Conservation (phyloP, 148 eudicot species). For the Suaeda aralocaspica region DNA sequence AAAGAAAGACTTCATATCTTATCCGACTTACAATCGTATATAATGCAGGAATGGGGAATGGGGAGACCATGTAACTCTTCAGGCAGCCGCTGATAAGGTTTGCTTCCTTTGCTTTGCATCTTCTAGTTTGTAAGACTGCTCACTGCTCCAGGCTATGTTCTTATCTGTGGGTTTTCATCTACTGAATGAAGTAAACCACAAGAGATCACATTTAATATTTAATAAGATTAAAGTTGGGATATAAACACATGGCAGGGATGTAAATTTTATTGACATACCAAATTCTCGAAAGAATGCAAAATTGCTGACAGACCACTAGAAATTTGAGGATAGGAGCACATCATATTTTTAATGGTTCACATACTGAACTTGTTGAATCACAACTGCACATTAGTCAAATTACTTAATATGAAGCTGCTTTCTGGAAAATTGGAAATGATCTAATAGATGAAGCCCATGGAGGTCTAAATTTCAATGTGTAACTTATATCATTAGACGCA, state of each 20-base stretch:
- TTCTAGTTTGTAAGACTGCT: background rate
- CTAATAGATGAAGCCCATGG: too few relatives aligned
- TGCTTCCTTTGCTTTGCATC: conserved; percentile 17
- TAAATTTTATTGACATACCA: background rate
- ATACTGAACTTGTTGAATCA: background rate
- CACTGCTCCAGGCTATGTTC: conserved; percentile 1
- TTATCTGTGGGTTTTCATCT: background rate
- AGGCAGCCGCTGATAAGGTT: conserved; percentile 94
- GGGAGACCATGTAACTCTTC: conserved; percentile 91
- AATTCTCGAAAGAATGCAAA: background rate
- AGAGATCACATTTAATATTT: background rate
- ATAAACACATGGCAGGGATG: background rate
- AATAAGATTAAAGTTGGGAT: background rate
- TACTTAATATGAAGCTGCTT: too few relatives aligned
- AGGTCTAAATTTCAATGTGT: too few relatives aligned
- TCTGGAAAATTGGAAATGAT: too few relatives aligned
- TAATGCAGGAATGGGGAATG: conserved; percentile 76
- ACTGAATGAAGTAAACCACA: background rate
- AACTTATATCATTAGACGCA: too few relatives aligned
- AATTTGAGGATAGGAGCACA: background rate
- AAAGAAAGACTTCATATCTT: background rate
- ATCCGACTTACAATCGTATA: background rate
- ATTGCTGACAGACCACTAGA: background rate
- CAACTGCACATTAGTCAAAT: too few relatives aligned
- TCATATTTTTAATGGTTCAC: background rate